Base-by-base conservation (phyloP, 768 basidiomycete species). In the Phaeotremella skinneri region DNA sequence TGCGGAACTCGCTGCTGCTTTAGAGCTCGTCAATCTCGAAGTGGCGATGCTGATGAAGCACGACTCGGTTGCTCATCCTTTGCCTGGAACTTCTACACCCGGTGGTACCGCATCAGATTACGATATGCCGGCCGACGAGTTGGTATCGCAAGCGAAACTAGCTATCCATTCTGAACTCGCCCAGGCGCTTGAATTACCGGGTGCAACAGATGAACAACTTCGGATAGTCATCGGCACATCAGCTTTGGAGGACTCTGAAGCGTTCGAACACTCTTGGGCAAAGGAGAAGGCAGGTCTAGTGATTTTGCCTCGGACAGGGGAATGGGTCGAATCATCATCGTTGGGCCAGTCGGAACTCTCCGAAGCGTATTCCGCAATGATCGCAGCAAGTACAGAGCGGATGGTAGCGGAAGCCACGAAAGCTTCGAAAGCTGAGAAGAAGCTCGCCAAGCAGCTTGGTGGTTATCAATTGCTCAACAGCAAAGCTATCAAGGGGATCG, bases 381-480 rank as follows among this genome's bases (percentile, higher is more conserved):
- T 94, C 56, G 81, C 83, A 5, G 81, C 84, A 51, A 81, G 81
- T 55, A 84, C 86, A 26, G 86, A 86, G 16, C 75, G 79, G 50
- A 91, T 99, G 86, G 79, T 85, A 31, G 85, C 84, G 71, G 89
- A 93, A 70, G 88, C 89, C 0, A 83, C 81, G 54, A 90, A 88
- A 73, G 87, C 89, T 0, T 76, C 83, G 21, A 98, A 96, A 80
- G 73, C 82, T 4, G 94, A 97, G 81, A 96, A 92, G 83, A 94
- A 91, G 76, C 83, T 98, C 9, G 83, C 81, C 7, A 84, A 91
- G 57, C 83, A 84, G 14, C 83, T 98, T 2, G 92, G 92, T n/a
- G 96, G 96, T 7, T 98, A 98, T 75, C 84, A 89, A 72, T 82
- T 83, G 37, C 85, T 93, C 9, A 85, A 85, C 27, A 82, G 82